phyloP scores from a whole-genome alignment of 1,139 yeast genomes.

The Zygosaccharomyces pseudobailii region DNA sequence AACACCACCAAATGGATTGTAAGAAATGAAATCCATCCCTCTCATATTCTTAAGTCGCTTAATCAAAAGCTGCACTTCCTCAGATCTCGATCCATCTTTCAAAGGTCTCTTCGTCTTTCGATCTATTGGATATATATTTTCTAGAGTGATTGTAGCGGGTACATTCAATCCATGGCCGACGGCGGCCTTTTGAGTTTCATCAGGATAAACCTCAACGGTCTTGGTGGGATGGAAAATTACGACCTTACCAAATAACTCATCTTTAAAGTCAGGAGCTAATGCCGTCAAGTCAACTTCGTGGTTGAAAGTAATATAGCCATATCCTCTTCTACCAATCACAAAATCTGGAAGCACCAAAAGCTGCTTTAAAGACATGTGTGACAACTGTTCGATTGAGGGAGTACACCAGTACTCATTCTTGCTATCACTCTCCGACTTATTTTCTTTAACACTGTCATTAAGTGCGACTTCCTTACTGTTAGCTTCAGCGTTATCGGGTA shows the following conservation, averaged over 20 bases:
- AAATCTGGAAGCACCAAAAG: conserved; percentile 60
- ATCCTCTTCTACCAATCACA: conserved; percentile 68
- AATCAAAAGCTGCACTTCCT: conserved; percentile 45
- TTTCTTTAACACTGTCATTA: not conserved
- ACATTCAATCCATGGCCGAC: conserved; percentile 73
- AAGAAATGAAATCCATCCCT: conserved; percentile 77
- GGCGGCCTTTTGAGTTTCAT: conserved; percentile 50
- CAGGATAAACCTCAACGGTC: conserved; percentile 64
- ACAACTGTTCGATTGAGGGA: conserved; percentile 59
- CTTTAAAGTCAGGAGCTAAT: conserved; percentile 42
- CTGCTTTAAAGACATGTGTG: conserved; percentile 44
- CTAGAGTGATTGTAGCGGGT: conserved; percentile 79
- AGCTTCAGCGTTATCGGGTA: not conserved
- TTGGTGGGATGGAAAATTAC: conserved; percentile 53
- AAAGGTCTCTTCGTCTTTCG: conserved; percentile 36
- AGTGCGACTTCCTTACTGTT: not conserved
- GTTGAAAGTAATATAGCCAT: conserved; percentile 69
- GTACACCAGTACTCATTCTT: conserved; percentile 68
- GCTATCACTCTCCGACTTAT: not conserved
- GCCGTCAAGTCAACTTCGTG: conserved; percentile 68
- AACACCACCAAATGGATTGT: conserved; percentile 67
- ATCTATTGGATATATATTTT: conserved; percentile 53
- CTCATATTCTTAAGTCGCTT: conserved; percentile 45
- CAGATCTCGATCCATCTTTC: conserved; percentile 39
- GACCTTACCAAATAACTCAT: conserved; percentile 49